Evolutionary conservation across 140 eudicot species (phyloP).

Genomic region (Cichorium intybus): DNA sequence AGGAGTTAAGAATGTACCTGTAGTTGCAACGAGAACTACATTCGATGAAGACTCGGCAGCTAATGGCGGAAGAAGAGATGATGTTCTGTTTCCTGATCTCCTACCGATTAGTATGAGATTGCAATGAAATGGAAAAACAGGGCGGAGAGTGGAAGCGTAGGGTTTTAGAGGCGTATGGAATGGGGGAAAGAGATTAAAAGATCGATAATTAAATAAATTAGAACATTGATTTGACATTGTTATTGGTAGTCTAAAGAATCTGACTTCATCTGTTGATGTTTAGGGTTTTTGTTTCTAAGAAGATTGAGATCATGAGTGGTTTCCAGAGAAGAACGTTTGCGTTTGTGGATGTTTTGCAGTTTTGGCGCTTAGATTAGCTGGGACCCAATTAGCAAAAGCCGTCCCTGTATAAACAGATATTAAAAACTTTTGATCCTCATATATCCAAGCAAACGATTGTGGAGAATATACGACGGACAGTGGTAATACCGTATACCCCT

Average conservation of each 20-base stretch:
- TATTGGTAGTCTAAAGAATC: background rate
- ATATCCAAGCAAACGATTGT: background rate
- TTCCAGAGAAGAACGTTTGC: conserved; percentile 7
- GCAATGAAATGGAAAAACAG: conserved; percentile 17
- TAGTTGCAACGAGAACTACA: conserved; percentile 31
- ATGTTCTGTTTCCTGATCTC: conserved; percentile 10
- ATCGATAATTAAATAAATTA: conserved; percentile 12
- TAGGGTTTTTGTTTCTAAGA: conserved; percentile 30
- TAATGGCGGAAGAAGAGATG: background rate
- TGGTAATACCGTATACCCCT: background rate
- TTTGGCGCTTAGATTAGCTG: conserved; percentile 39
- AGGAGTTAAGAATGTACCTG: conserved; percentile 12
- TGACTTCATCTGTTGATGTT: conserved; percentile 15
- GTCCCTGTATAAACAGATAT: background rate
- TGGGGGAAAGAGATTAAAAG: conserved; percentile 14
- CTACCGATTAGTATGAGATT: conserved; percentile 1
- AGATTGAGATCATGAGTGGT: conserved; percentile 8
- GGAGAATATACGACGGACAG: background rate
- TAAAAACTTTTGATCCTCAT: background rate
- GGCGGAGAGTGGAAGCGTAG: conserved; percentile 17
- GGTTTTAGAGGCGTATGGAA: conserved; percentile 25
- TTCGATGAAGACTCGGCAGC: conserved; percentile 27
- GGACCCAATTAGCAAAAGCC: conserved; percentile 31
- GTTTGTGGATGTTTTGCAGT: conserved; percentile 31
- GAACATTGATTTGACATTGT: conserved; percentile 28